Conservation (phyloP, 1,284 basidiomycete genomes). For the Austropuccinia psidii region DNA sequence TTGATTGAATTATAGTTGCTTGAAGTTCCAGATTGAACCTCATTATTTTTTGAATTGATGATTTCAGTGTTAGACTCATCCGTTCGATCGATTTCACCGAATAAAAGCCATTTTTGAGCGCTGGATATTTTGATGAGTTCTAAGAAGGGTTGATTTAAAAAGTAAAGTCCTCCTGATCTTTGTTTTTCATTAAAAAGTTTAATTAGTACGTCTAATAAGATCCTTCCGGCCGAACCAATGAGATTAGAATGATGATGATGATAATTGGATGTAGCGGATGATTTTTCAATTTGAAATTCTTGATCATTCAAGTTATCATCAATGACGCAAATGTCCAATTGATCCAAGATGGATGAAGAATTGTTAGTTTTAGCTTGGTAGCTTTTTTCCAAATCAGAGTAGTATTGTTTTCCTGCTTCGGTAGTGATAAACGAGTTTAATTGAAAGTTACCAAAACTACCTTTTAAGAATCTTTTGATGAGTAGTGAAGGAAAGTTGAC, state of each 20-base stretch:
- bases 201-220: slow-evolving; percentile 12
- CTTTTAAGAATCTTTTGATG: slow-evolving; percentile 42
- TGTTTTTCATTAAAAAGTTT: background rate
- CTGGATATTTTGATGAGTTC: background rate
- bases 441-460: slow-evolving; percentile 38
- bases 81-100: slow-evolving; percentile 11
- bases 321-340: slow-evolving; percentile 31
- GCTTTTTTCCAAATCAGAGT: slow-evolving; percentile 15
- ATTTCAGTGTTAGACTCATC: background rate
- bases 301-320: slow-evolving; percentile 17
- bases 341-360: background rate
- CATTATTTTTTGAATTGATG: no score
- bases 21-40: no score
- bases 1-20: background rate
- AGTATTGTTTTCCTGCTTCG: slow-evolving; percentile 39
- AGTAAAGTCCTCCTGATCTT: slow-evolving; percentile 9
- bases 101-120: background rate
- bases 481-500: slow-evolving; percentile 42
- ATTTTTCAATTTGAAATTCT: background rate
- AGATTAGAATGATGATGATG: background rate
- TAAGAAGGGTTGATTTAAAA: background rate
- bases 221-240: background rate
- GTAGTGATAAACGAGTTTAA: slow-evolving; percentile 43
- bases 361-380: background rate
- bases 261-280: background rate